phyloP scores from a whole-genome alignment of 371 early-diverging fungal genomes.

The Quaeritorhiza haematococci region DNA sequence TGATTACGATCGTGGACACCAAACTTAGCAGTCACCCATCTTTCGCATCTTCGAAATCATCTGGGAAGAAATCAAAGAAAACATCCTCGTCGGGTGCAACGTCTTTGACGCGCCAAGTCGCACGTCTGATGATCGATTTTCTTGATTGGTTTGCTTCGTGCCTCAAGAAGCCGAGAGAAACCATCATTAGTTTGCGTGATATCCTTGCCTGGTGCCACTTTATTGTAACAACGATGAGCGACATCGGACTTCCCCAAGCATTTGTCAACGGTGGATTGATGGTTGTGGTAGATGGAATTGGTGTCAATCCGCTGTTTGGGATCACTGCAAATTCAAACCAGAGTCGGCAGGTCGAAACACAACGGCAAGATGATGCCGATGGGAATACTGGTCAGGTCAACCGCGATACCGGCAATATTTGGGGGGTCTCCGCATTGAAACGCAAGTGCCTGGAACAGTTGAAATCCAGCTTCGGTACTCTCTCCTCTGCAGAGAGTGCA shows the following conservation, averaged over 20 bases:
- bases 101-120: conserved; percentile 8
- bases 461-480: no score
- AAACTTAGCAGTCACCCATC: conserved; percentile 36
- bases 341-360: not conserved
- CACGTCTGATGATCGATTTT: conserved; percentile 46
- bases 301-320: conserved; percentile 81
- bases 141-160: conserved; percentile 53
- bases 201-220: conserved; percentile 91
- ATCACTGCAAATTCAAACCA: conserved; percentile 6
- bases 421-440: no score
- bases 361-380: no score
- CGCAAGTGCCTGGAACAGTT: no score
- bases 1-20: conserved; percentile 67
- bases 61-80: conserved; percentile 41
- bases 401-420: no score
- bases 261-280: conserved; percentile 90
- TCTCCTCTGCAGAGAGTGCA: no score
- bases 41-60: no score
- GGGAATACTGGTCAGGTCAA: no score
- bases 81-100: not conserved
- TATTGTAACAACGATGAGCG: conserved; percentile 40
- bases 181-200: conserved; percentile 78
- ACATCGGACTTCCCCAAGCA: conserved; percentile 47
- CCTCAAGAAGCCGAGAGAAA: conserved; percentile 18
- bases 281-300: conserved; percentile 90